Evolutionary conservation across 169 alveolate species (phyloP).

Genomic region (Plasmodium billcollinsi): DNA sequence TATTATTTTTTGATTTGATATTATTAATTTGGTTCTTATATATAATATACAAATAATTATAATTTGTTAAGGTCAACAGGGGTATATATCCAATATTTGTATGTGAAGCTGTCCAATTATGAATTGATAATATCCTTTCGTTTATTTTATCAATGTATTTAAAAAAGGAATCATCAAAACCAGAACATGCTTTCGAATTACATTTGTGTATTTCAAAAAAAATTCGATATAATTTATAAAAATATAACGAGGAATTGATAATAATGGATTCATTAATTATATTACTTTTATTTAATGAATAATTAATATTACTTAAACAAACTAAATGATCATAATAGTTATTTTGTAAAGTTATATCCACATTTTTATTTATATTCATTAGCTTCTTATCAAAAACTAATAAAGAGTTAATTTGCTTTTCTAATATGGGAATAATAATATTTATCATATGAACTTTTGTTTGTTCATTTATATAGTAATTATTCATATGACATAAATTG

Average conservation of each 20-base stretch:
- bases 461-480: slow-evolving; percentile 11
- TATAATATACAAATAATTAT: slow-evolving; percentile 49
- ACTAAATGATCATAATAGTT: slow-evolving; percentile 36
- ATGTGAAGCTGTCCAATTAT: slow-evolving; percentile 68
- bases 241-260: slow-evolving; percentile 28
- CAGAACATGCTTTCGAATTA: not conserved
- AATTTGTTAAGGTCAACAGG: slow-evolving; percentile 43
- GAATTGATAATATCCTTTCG: slow-evolving; percentile 64
- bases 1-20: not conserved
- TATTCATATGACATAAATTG: slow-evolving; percentile 30
- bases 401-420: slow-evolving; percentile 20
- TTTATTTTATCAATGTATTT: slow-evolving; percentile 45
- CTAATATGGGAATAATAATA: slow-evolving; percentile 21
- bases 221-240: slow-evolving; percentile 36
- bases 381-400: slow-evolving; percentile 20
- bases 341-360: slow-evolving; percentile 26
- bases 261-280: slow-evolving; percentile 32
- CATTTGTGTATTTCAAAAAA: slow-evolving; percentile 27
- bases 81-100: slow-evolving; percentile 50
- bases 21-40: slow-evolving; percentile 21
- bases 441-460: slow-evolving; percentile 1
- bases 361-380: slow-evolving; percentile 12
- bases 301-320: slow-evolving; percentile 67
- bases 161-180: slow-evolving; percentile 24
- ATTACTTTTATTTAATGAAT: slow-evolving; percentile 66